phyloP scores from a whole-genome alignment of 495 filamentous ascomycete genomes.

The Penicillium odoratum region DNA sequence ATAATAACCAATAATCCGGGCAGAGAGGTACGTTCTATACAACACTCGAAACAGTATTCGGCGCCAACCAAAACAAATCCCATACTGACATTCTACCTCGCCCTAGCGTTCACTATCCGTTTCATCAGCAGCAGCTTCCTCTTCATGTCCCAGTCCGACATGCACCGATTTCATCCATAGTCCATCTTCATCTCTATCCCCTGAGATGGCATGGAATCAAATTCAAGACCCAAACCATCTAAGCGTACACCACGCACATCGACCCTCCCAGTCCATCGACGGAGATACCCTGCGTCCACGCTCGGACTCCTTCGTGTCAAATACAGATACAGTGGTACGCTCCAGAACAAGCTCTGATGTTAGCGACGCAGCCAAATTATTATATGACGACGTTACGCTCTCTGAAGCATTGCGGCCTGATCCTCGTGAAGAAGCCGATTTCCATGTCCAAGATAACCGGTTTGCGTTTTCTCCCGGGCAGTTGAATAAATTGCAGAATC shows the following conservation, averaged over 20 bases:
- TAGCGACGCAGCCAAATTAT: constrained; percentile 28
- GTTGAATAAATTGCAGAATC: constrained; percentile 72
- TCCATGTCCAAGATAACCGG: constrained; percentile 63
- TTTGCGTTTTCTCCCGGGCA: constrained; percentile 72
- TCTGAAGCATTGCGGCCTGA: constrained; percentile 67
- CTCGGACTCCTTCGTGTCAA: constrained; percentile 48
- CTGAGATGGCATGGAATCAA: constrained; percentile 30
- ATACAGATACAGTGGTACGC: constrained; percentile 37
- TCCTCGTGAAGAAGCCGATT: constrained; percentile 62
- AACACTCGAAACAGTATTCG: neutral
- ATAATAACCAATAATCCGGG: constrained; percentile 20
- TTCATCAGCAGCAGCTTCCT: constrained; percentile 21
- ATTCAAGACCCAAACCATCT: constrained; percentile 28
- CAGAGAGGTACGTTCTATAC: constrained; percentile 25
- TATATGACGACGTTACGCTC: constrained; percentile 45
- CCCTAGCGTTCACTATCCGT: constrained; percentile 24
- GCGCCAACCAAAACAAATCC: constrained; percentile 1
- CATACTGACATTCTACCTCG: constrained; percentile 1
- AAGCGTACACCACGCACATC: constrained; percentile 35
- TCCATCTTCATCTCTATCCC: constrained; percentile 27
- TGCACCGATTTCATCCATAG: constrained; percentile 20
- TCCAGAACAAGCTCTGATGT: constrained; percentile 47
- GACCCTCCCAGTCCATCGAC: constrained; percentile 44
- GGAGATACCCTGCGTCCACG: constrained; percentile 52
- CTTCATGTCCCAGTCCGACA: constrained; percentile 24